phyloP scores from a whole-genome alignment of 75 land plant species.

The Adiantum capillusveneris region DNA sequence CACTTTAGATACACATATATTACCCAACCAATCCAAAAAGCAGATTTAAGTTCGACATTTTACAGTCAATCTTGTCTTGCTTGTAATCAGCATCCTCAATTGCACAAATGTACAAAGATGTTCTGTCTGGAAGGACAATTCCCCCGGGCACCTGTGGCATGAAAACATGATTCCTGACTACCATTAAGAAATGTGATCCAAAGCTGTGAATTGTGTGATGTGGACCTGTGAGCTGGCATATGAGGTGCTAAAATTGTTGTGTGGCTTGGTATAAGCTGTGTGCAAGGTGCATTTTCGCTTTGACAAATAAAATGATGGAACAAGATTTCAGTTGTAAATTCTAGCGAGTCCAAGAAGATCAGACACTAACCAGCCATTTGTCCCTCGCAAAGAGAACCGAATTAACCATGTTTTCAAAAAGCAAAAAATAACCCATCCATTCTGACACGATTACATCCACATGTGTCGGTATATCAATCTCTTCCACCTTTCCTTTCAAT shows the following conservation, averaged over 20 bases:
- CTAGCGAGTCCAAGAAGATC: too few species aligned
- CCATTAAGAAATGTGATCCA: neutral
- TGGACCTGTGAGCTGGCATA: too few species aligned
- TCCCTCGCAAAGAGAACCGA: slow-evolving; percentile 97
- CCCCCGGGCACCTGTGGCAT: slow-evolving; percentile 44
- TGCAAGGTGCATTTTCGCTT: too few species aligned
- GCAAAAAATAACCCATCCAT: slow-evolving; percentile 98
- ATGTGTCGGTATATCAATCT: slow-evolving; percentile 74
- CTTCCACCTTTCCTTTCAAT: slow-evolving; percentile 92
- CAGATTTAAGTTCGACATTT: neutral
- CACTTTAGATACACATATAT: too few species aligned
- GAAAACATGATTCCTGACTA: neutral
- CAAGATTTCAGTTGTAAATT: too few species aligned
- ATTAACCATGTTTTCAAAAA: slow-evolving; percentile 94
- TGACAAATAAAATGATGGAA: too few species aligned
- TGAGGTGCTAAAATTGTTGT: too few species aligned
- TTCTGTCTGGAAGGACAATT: slow-evolving; percentile 69
- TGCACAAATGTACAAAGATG: slow-evolving; percentile 71
- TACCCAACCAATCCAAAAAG: neutral
- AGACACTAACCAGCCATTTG: slow-evolving; percentile 99
- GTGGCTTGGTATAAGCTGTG: too few species aligned
- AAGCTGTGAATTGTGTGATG: too few species aligned
- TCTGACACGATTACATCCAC: slow-evolving; percentile 97
- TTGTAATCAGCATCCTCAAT: slow-evolving; percentile 98
- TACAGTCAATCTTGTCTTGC: slow-evolving; percentile 89